phyloP scores from a whole-genome alignment of 2,329 filamentous ascomycete species.

The Byssoonygena ceratinophila region DNA sequence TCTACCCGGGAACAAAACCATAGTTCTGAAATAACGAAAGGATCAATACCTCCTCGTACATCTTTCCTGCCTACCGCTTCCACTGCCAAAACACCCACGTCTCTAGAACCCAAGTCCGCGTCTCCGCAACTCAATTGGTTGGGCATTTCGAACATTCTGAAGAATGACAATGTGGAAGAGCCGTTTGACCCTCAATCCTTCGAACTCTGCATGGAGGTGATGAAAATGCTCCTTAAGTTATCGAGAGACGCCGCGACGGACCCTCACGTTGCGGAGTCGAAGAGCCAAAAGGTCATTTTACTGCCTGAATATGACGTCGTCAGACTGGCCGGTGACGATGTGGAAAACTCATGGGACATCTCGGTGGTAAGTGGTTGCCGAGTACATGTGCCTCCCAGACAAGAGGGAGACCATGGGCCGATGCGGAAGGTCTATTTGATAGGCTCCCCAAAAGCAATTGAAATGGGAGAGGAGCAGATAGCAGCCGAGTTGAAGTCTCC shows the following conservation, averaged over 20 bases:
- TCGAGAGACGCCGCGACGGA: conserved; percentile 16
- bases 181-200: background rate
- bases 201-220: conserved; percentile 21
- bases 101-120: background rate
- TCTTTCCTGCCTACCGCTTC: background rate
- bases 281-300: conserved; percentile 24
- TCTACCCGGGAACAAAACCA: too few relatives aligned
- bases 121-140: background rate
- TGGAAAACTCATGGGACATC: conserved; percentile 32
- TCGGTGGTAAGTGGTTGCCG: conserved; percentile 29
- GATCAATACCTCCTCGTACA: background rate
- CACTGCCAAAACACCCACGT: background rate
- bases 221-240: conserved; percentile 22
- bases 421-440: conserved; percentile 29
- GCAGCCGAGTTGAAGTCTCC: background rate
- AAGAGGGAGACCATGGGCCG: conserved; percentile 24
- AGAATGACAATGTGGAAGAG: background rate
- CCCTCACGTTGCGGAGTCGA: conserved; percentile 10
- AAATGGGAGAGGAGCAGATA: conserved; percentile 25
- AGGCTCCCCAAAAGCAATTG: conserved; percentile 27
- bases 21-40: too few relatives aligned
- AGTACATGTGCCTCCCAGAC: conserved; percentile 26
- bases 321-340: conserved; percentile 24
- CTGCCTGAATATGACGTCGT: conserved; percentile 30
- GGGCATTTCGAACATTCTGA: background rate